Percentiles rank a stretch among this genome's conserved stretches.
Evolutionary conservation across 2,329 filamentous ascomycete species (phyloP).

Genomic region (Bipolaris gigantea): DNA sequence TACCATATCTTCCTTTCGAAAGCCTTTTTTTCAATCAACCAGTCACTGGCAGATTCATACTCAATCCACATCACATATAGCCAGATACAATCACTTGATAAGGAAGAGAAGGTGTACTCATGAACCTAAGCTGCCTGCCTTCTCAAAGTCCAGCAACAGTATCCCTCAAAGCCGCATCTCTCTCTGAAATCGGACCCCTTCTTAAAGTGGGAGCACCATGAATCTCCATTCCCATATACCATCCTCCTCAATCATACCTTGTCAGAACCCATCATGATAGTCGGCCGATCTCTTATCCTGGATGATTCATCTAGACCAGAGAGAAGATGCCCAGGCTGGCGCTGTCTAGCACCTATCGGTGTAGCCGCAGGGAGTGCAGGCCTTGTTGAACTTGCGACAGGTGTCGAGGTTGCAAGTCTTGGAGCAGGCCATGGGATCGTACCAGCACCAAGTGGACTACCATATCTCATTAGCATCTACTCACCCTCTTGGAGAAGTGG

Average conservation of each 20-base stretch:
- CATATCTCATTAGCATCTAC: background rate
- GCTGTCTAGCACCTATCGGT: background rate
- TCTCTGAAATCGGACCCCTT: background rate
- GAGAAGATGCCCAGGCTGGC: background rate
- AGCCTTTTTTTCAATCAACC: too few relatives aligned
- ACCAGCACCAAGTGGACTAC: background rate
- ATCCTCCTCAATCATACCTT: background rate
- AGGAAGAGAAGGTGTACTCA: too few relatives aligned
- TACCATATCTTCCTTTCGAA: too few relatives aligned
- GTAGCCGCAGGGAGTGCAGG: background rate
- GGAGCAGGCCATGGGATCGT: background rate
- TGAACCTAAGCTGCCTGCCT: too few relatives aligned
- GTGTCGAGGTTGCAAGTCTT: background rate
- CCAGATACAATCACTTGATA: too few relatives aligned
- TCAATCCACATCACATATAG: too few relatives aligned
- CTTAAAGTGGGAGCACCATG: background rate
- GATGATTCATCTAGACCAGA: background rate
- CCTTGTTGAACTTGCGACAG: background rate
- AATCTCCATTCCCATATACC: background rate
- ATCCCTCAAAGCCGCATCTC: too few relatives aligned
- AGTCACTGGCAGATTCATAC: too few relatives aligned
- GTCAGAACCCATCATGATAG: background rate
- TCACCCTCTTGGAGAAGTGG: background rate
- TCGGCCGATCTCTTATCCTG: background rate
- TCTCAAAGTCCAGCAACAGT: too few relatives aligned